Conservation (phyloP, 2,329 filamentous ascomycete genomes). For the Aotearoamyces nothofagi region DNA sequence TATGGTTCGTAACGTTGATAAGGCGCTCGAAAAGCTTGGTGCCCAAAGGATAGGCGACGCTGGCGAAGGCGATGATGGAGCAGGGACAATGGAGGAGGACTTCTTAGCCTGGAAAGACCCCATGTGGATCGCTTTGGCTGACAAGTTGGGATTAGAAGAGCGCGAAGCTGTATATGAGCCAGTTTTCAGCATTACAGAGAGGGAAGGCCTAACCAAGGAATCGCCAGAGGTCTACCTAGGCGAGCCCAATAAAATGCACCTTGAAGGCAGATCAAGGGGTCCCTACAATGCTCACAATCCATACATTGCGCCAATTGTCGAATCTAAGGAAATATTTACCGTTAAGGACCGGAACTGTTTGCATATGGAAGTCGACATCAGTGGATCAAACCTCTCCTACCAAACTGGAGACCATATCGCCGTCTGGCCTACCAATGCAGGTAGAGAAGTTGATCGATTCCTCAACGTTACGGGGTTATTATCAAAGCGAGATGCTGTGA, state of each 20-base stretch:
- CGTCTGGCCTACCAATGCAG: conserved; percentile 91
- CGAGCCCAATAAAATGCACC: conserved; percentile 91
- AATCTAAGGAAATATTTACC: conserved; percentile 82
- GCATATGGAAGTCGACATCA: conserved; percentile 89
- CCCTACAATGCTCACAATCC: conserved; percentile 96
- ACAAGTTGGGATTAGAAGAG: conserved; percentile 81
- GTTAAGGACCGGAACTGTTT: conserved; percentile 87
- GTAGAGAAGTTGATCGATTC: conserved; percentile 83
- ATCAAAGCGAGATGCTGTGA: conserved; percentile 65
- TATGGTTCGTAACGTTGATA: conserved; percentile 88
- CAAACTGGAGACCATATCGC: conserved; percentile 96
- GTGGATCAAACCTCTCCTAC: conserved; percentile 78
- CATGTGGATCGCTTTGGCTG: conserved; percentile 81
- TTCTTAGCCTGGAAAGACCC: conserved; percentile 98
- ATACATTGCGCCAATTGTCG: conserved; percentile 83
- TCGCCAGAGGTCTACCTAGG: conserved; percentile 80
- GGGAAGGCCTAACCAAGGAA: conserved; percentile 57
- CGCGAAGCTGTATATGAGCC: conserved; percentile 94
- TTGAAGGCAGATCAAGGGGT: conserved; percentile 69
- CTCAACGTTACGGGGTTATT: conserved; percentile 61
- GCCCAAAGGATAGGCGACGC: conserved; percentile 73
- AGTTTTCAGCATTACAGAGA: conserved; percentile 69
- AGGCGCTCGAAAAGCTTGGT: conserved; percentile 66
- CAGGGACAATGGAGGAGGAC: conserved; percentile 98
- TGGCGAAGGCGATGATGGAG: conserved; percentile 93